These are phyloP conservation scores for Sedum album DNA, from an alignment of 164 flowering plant species.

Conservation along the genomic window DNA sequence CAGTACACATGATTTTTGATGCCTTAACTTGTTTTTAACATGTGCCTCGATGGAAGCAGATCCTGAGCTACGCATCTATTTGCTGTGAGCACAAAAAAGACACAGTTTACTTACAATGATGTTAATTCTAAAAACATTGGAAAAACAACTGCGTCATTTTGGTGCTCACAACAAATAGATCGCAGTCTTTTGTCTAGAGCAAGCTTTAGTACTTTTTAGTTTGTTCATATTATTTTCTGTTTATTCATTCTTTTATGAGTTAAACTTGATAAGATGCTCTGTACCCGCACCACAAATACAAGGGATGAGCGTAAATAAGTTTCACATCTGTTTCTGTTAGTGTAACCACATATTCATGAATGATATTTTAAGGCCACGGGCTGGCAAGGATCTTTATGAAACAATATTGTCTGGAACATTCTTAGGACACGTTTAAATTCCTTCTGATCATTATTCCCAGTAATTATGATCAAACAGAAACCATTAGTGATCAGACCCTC, in stretches of 20 bases:
- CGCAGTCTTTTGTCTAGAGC: background rate
- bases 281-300: background rate
- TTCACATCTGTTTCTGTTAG: background rate
- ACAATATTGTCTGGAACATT: slow-evolving; percentile 1
- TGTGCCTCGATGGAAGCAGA: too few species aligned
- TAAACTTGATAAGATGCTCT: slow-evolving; percentile 1
- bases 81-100: too few species aligned
- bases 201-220: background rate
- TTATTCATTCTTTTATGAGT: background rate
- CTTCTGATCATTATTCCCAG: background rate
- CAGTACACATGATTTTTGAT: slow-evolving; percentile 1
- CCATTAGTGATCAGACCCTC: background rate
- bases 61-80: too few species aligned
- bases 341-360: background rate
- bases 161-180: too few species aligned
- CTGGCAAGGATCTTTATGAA: slow-evolving; percentile 1
- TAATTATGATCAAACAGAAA: background rate
- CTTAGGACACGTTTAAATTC: slow-evolving; percentile 6
- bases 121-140: too few species aligned
- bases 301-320: background rate
- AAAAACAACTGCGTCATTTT: too few species aligned
- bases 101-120: too few species aligned
- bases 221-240: background rate
- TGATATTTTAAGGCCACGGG: background rate
- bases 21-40: background rate